Percentiles rank a stretch among this genome's conserved stretches.
Conservation (phyloP, 441 rosid genomes). For the Omphalea diandra region DNA sequence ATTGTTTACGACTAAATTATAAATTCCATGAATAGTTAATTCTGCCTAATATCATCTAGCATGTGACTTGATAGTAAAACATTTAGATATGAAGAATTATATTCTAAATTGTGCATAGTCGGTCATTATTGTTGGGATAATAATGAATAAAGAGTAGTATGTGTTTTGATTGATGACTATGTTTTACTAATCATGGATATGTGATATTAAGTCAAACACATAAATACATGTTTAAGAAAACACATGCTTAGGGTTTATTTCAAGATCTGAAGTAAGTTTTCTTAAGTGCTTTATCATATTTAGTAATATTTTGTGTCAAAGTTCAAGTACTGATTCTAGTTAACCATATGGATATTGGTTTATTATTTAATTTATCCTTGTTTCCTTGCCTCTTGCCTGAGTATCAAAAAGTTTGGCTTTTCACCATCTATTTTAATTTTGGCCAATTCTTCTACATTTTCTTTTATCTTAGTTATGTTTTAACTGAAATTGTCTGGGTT, state of each 20-base stretch:
- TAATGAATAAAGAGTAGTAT: no score
- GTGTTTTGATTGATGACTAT: no score
- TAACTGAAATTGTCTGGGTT: neutral
- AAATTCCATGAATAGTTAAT: no score
- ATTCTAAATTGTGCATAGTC: no score
- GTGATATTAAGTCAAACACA: no score
- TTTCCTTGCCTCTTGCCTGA: neutral
- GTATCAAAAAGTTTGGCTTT: neutral
- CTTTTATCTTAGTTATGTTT: neutral
- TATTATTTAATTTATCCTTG: neutral
- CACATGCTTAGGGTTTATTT: neutral
- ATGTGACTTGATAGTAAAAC: no score
- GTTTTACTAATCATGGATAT: no score
- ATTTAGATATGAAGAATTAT: no score
- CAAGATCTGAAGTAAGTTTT: neutral
- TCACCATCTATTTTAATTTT: neutral
- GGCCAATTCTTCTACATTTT: neutral
- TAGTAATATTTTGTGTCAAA: neutral
- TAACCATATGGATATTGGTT: neutral
- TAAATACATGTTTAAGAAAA: no score
- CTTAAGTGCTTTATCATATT: neutral
- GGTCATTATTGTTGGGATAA: no score
- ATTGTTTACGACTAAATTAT: no score
- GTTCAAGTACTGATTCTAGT: neutral
- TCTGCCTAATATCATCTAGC: no score